Evolutionary conservation across 345 rosid species (phyloP).

Genomic region (Gossypium longicalyx): DNA sequence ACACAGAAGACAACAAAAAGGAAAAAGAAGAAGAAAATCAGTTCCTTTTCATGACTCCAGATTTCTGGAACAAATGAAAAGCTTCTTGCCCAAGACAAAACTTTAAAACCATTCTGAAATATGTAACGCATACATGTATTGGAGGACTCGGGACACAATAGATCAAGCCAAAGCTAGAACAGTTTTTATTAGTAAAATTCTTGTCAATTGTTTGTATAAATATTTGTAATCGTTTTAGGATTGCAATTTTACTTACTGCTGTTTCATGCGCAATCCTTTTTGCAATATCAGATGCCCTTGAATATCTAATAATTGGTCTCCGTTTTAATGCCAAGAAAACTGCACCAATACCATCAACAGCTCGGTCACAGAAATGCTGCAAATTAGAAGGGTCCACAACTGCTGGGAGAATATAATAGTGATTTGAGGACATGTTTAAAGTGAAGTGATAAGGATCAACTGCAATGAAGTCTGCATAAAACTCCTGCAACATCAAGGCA

Average conservation of each 20-base stretch:
- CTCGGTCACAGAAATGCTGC: constrained; percentile 79
- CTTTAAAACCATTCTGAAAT: neutral
- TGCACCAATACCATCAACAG: constrained; percentile 84
- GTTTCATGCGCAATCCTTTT: constrained; percentile 96
- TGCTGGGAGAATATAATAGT: constrained; percentile 90
- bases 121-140: neutral
- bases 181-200: neutral
- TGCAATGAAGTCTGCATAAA: constrained; percentile 90
- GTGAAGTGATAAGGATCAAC: constrained; percentile 85
- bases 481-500: constrained; percentile 65
- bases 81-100: constrained; percentile 8
- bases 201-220: neutral
- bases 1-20: neutral
- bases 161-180: neutral
- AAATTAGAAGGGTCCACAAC: constrained; percentile 87
- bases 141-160: neutral
- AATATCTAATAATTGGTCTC: constrained; percentile 89
- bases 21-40: neutral
- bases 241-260: constrained; percentile 51
- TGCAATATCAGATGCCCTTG: constrained; percentile 90
- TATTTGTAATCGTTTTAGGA: neutral
- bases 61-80: constrained; percentile 7
- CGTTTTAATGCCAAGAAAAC: constrained; percentile 83
- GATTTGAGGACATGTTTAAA: constrained; percentile 73
- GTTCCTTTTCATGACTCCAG: neutral